Percentiles rank a stretch among this genome's conserved stretches.
phyloP scores from a whole-genome alignment of 345 rosid genomes.

The Melaleuca alternifolia region DNA sequence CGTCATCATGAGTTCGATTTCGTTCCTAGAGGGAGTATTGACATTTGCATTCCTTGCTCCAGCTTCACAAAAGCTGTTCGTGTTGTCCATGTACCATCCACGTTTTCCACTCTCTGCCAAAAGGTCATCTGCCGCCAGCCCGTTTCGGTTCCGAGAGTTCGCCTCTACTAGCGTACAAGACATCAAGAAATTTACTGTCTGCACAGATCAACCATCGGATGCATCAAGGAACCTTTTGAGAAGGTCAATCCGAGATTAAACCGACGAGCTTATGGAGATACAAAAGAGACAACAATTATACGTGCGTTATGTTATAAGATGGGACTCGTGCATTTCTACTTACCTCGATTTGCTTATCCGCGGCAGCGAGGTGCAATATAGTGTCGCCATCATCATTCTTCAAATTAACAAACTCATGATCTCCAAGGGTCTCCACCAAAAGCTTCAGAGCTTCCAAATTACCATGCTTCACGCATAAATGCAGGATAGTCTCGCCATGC shows the following conservation, averaged over 20 bases:
- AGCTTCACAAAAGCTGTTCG: too few species aligned
- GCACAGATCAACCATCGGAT: accelerated
- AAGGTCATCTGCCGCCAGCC: not conserved
- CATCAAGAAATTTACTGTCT: not conserved
- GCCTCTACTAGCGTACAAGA: not conserved
- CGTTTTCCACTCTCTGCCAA: not conserved
- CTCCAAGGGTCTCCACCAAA: not conserved
- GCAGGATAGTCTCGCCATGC: not conserved
- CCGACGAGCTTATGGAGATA: too few species aligned
- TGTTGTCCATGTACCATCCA: not conserved
- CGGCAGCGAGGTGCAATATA: not conserved
- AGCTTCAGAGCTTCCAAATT: not conserved
- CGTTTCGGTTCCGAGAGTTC: not conserved
- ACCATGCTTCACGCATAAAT: not conserved
- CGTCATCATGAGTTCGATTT: not conserved
- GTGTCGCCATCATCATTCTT: not conserved
- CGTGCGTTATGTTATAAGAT: not conserved
- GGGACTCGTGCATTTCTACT: not conserved
- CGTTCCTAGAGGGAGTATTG: too few species aligned
- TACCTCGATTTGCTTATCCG: not conserved
- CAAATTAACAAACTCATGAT: not conserved
- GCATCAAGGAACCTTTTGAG: not conserved
- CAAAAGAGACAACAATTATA: not conserved
- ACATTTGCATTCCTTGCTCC: too few species aligned
- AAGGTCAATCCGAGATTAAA: accelerated